Evolutionary conservation across 1,284 basidiomycete species (phyloP).

Genomic region (Cutaneotrichosporon sp.): DNA sequence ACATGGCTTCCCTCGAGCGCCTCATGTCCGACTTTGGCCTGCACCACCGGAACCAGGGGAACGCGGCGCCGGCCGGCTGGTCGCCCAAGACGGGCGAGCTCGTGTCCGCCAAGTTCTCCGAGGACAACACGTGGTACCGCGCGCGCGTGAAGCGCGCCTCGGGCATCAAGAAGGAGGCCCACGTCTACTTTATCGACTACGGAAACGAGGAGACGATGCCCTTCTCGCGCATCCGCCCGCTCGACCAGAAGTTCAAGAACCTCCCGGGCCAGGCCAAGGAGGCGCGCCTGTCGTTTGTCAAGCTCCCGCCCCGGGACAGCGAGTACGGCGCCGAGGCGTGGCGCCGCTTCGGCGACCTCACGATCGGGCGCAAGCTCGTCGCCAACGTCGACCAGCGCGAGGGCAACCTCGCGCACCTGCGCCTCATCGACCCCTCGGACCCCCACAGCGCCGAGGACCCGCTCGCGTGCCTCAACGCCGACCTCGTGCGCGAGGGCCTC

Average conservation of each 20-base stretch:
- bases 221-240: slow-evolving; percentile 69
- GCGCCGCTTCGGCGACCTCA: slow-evolving; percentile 77
- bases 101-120: slow-evolving; percentile 68
- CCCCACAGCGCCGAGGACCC: slow-evolving; percentile 67
- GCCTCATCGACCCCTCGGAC: slow-evolving; percentile 81
- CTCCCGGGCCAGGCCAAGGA: slow-evolving; percentile 66
- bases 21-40: slow-evolving; percentile 91
- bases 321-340: slow-evolving; percentile 84
- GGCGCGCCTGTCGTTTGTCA: slow-evolving; percentile 65
- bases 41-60: slow-evolving; percentile 69
- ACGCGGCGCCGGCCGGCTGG: slow-evolving; percentile 63
- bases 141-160: slow-evolving; percentile 81
- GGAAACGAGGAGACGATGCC: slow-evolving; percentile 83
- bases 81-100: slow-evolving; percentile 80
- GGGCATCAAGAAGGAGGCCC: slow-evolving; percentile 68
- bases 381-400: slow-evolving; percentile 88
- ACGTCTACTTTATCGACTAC: slow-evolving; percentile 55
- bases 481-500: slow-evolving; percentile 68
- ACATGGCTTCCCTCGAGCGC: slow-evolving; percentile 84
- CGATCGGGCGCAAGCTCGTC: slow-evolving; percentile 83
- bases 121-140: slow-evolving; percentile 89
- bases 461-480: slow-evolving; percentile 77
- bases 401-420: slow-evolving; percentile 73
- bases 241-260: slow-evolving; percentile 81
- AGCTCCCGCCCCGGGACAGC: slow-evolving; percentile 71